Conservation (phyloP, 1,284 basidiomycete species). For the Coriolopsis trogii region DNA sequence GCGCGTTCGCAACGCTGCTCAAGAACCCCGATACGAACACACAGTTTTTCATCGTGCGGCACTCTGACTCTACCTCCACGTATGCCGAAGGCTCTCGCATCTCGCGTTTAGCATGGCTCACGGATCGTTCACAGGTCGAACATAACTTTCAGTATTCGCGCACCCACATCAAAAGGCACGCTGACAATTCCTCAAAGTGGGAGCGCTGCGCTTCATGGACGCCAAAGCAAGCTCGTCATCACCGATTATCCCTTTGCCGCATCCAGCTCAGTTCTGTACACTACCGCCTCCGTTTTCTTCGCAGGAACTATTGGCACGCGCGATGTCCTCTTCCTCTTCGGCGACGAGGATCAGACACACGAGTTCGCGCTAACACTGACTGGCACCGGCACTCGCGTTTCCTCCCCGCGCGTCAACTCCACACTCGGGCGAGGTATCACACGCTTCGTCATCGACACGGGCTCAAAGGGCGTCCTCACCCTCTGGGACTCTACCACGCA, state of each 20-base stretch:
- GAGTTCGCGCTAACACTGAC: constrained; percentile 55
- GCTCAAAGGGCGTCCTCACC: constrained; percentile 60
- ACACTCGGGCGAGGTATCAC: constrained; percentile 25
- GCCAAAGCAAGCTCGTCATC: constrained; percentile 71
- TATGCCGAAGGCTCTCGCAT: constrained; percentile 36
- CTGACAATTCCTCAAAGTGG: constrained; percentile 57
- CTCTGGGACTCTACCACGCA: constrained; percentile 68
- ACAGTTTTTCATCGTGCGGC: constrained; percentile 73
- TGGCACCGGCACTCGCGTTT: constrained; percentile 43
- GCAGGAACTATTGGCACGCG: constrained; percentile 69
- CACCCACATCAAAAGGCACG: constrained; percentile 52
- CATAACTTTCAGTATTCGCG: constrained; percentile 58
- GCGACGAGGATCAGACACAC: constrained; percentile 59
- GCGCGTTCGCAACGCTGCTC: constrained; percentile 62
- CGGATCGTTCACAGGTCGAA: constrained; percentile 40
- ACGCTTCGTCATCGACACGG: constrained; percentile 52
- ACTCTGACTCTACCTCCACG: constrained; percentile 68
- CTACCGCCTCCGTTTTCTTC: constrained; percentile 72
- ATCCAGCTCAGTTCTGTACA: constrained; percentile 55
- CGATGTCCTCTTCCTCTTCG: constrained; percentile 73
- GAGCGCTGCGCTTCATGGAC: constrained; percentile 61
- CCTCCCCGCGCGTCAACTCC: constrained; percentile 31
- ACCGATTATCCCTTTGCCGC: constrained; percentile 68
- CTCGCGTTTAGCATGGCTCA: constrained; percentile 23
- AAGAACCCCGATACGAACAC: constrained; percentile 66